These are phyloP conservation scores for Endocalyx cinctus DNA, from an alignment of 2,329 filamentous ascomycete genomes.

Conservation along the genomic window DNA sequence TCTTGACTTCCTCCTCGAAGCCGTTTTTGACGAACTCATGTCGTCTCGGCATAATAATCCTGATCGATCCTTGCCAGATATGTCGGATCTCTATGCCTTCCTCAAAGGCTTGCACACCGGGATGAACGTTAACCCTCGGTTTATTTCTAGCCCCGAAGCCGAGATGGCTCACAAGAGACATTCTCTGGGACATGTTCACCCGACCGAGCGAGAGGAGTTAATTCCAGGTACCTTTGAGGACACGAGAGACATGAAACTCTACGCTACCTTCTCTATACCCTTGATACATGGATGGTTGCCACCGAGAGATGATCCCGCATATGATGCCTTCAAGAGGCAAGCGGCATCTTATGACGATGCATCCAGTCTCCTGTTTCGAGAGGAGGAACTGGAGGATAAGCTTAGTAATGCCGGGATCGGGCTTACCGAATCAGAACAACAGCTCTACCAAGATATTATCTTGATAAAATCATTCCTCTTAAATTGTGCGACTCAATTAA, in stretches of 20 bases:
- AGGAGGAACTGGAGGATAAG: slow-evolving; percentile 84
- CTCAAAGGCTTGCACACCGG: slow-evolving; percentile 86
- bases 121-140: slow-evolving; percentile 96
- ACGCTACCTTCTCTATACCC: slow-evolving; percentile 82
- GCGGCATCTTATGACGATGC: slow-evolving; percentile 88
- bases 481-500: slow-evolving; percentile 80
- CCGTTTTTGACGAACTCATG: slow-evolving; percentile 90
- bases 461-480: slow-evolving; percentile 80
- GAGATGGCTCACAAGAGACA: slow-evolving; percentile 45
- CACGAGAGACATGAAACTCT: slow-evolving; percentile 84
- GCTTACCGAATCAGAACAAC: slow-evolving; percentile 68
- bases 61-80: slow-evolving; percentile 70
- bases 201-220: slow-evolving; percentile 41
- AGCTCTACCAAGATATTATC: slow-evolving; percentile 75
- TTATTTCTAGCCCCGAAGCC: slow-evolving; percentile 57
- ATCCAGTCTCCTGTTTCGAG: slow-evolving; percentile 80
- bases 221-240: slow-evolving; percentile 76
- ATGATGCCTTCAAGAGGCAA: slow-evolving; percentile 65
- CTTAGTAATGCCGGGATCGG: slow-evolving; percentile 53
- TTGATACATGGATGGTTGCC: slow-evolving; percentile 93
- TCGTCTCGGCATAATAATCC: slow-evolving; percentile 62
- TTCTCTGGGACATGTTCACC: slow-evolving; percentile 48
- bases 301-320: slow-evolving; percentile 58
- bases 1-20: slow-evolving; percentile 77
- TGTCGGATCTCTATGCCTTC: slow-evolving; percentile 83